Conservation (phyloP, 1,284 basidiomycete species). For the Ceratobasidium sp. region DNA sequence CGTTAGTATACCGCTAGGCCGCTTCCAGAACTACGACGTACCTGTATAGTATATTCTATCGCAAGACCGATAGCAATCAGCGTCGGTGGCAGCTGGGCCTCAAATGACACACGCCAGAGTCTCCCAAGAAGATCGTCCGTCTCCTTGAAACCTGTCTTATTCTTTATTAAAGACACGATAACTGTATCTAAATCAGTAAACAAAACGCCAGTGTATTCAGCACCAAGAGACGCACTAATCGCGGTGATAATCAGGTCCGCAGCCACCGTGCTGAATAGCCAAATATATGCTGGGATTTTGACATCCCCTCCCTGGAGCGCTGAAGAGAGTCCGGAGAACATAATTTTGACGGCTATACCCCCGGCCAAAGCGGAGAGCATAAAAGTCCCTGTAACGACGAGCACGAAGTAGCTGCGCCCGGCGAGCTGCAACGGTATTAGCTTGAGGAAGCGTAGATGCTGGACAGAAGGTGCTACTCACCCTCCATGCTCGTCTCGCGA, state of each 20-base stretch:
- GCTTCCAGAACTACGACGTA: background rate
- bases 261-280: slow-evolving; percentile 12
- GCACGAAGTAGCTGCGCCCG: slow-evolving; percentile 7
- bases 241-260: slow-evolving; percentile 7
- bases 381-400: background rate
- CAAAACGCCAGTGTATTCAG: too few species aligned
- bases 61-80: slow-evolving; percentile 23
- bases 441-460: background rate
- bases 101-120: slow-evolving; percentile 30
- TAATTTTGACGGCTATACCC: slow-evolving; percentile 4
- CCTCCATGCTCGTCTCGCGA: slow-evolving; percentile 18
- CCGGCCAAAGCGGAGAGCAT: background rate
- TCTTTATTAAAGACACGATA: too few species aligned
- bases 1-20: too few species aligned
- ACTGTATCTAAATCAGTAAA: too few species aligned
- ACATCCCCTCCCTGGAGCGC: slow-evolving; percentile 6
- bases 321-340: slow-evolving; percentile 2
- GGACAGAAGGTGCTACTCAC: background rate
- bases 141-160: too few species aligned
- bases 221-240: background rate
- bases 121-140: slow-evolving; percentile 5
- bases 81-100: slow-evolving; percentile 29
- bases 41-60: slow-evolving; percentile 25
- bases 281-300: slow-evolving; percentile 28
- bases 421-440: background rate